These are phyloP conservation scores for Ophiostoma quercus DNA, from an alignment of 2,329 filamentous ascomycete species.

Conservation along the genomic window DNA sequence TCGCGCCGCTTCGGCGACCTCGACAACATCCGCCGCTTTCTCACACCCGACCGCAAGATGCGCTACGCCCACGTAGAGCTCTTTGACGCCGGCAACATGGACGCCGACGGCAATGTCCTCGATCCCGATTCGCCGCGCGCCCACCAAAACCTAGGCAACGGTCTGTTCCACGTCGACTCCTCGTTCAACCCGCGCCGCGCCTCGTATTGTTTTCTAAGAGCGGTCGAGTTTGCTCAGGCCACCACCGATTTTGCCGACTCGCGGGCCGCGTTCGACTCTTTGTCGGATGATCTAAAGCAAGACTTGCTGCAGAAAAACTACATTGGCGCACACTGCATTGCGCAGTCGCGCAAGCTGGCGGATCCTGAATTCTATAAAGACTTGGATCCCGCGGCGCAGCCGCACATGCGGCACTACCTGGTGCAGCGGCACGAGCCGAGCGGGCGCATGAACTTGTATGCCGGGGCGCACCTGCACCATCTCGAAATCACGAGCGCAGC, in stretches of 20 bases:
- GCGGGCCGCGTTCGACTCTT: constrained; percentile 22
- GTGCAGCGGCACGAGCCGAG: constrained; percentile 48
- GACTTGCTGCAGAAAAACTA: background rate
- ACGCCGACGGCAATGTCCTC: constrained; percentile 43
- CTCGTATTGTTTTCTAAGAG: background rate
- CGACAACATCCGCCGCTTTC: constrained; percentile 50
- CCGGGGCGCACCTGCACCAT: constrained; percentile 50
- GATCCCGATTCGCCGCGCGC: constrained; percentile 38
- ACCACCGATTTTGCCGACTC: constrained; percentile 35
- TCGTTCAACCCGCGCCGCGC: background rate
- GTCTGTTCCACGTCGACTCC: constrained; percentile 1
- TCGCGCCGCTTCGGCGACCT: constrained; percentile 48
- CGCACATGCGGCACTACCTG: constrained; percentile 44
- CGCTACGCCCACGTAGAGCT: constrained; percentile 47
- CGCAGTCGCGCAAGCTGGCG: constrained; percentile 3
- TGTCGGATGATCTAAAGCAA: background rate
- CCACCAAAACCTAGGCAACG: background rate
- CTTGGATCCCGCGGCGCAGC: constrained; percentile 32
- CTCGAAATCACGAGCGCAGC: constrained; percentile 38
- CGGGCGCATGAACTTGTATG: constrained; percentile 49
- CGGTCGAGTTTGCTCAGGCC: background rate
- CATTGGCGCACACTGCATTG: background rate
- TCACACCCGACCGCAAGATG: constrained; percentile 42
- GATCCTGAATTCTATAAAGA: constrained; percentile 38
- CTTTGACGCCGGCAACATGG: constrained; percentile 54